Percentiles rank a stretch among this genome's conserved stretches.
phyloP scores from a whole-genome alignment of 116 monocot genomes.

The Thalassia testudinum region DNA sequence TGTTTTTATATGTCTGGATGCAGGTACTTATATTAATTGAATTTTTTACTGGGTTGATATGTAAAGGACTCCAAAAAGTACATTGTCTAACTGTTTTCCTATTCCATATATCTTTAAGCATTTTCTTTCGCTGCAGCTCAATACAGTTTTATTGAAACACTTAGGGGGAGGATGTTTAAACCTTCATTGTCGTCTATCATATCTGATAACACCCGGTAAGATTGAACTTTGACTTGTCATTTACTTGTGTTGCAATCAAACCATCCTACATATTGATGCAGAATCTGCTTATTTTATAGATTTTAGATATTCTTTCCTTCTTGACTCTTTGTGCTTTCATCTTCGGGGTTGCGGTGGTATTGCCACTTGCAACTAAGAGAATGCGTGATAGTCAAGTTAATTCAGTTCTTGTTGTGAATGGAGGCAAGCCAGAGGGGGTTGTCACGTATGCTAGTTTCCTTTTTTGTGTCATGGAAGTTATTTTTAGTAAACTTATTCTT shows the following conservation, averaged over 20 bases:
- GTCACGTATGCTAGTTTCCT: slow-evolving; percentile 68
- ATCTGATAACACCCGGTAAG: slow-evolving; percentile 70
- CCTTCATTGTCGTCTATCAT: slow-evolving; percentile 92
- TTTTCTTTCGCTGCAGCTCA: slow-evolving; percentile 45
- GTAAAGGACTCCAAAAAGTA: too few species aligned
- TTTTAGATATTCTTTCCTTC: too few species aligned
- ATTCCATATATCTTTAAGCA: too few species aligned
- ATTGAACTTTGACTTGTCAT: background rate
- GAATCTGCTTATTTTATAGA: background rate
- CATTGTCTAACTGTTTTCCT: too few species aligned
- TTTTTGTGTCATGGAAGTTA: background rate
- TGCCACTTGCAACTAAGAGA: slow-evolving; percentile 65
- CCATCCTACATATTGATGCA: background rate
- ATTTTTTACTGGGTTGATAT: too few species aligned
- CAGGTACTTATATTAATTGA: too few species aligned
- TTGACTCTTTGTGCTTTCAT: background rate
- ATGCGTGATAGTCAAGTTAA: slow-evolving; percentile 74
- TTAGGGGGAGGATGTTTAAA: slow-evolving; percentile 86
- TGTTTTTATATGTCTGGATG: too few species aligned
- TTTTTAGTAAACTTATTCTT: background rate
- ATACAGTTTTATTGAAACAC: slow-evolving; percentile 83
- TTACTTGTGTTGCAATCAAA: background rate
- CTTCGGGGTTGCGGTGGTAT: slow-evolving; percentile 46
- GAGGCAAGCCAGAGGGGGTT: slow-evolving; percentile 63
- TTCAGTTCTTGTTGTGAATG: slow-evolving; percentile 52